Evolutionary conservation across 164 flowering plant genomes (phyloP), one percentile per base, ranked within the genome.

Genomic region (Aristolochia californica): DNA sequence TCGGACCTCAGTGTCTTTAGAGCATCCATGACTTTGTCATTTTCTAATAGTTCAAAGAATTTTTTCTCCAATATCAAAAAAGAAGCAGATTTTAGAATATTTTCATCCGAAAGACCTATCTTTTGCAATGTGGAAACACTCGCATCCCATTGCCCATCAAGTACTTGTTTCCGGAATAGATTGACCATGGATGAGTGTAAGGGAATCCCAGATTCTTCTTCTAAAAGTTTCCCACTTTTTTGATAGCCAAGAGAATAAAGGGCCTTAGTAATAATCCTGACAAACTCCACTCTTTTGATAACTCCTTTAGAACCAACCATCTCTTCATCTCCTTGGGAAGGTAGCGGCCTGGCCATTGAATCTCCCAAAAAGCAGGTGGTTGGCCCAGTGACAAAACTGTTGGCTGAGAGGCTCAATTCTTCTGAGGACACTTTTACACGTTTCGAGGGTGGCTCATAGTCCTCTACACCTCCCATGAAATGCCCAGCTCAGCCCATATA

Each of bases 381-480:
- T 43, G 82, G 67, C 72, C 69, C 87, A 26, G 64, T 58, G 55
- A 56, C 50, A 71, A 78, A 69, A 48, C 54, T 65, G 60, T 75
- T 70, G 73, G 73, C 71, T 0, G 78, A 73, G 34, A 73, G 62
- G 61, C 77, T 70, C 66, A 68, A 56, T 48, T 68, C 73, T 66
- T 60, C 73, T 48, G 77, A 67, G 43, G 89, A 70, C 25, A 74
- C 63, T 78, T 85, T 90, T 67, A 77, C 68, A 53, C 95, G 95
- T 72, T 90, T 90, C 48, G 74, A 70, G 53, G 90, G 84, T 75
- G 91, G 96, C 78, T 83, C 89, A 72, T 70, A 75, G 60, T 85
- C 91, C 68, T 80, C 94, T 70, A 76, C 73, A 78, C 81, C 90
- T 84, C 95, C 95, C 97, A 91, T 91, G 91, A 88, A 88, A 85